Evolutionary conservation across 2,329 filamentous ascomycete genomes (phyloP), one percentile per base, ranked within the genome.

Genomic region (Trichoderma polysporum): DNA sequence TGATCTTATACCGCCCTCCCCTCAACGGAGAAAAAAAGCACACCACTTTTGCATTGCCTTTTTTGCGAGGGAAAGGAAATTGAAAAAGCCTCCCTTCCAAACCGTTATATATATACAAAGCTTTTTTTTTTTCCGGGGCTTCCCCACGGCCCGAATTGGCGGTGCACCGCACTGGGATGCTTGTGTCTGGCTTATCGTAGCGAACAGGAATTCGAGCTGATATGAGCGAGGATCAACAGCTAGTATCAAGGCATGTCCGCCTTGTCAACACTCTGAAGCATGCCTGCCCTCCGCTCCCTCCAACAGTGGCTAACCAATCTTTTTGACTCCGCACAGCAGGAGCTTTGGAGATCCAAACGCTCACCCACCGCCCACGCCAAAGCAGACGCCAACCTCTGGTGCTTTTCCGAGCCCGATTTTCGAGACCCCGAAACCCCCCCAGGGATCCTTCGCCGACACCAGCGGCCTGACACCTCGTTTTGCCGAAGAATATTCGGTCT

Each of bases 261-360:
- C 53, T 56, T 58, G 31, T 35, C 33, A 37, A 49, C 57, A 56
- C 50, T 69, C 22, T 10, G 27, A 41, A 56, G 59, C 60, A 69
- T 72, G 61, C 72, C 67, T 56, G 50, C 60, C 60, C 60, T 64
- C 50, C 50, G 37, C 60, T 64, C 50, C 60, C 60, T 64, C 50
- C 27, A 41, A 22, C 35, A 39, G n/a, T 64, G 49, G 50, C 60
- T 64, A 56, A 64, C 60, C 60, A 33, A 45, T n/a, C 31, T 31
- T 45, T 25, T 45, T 56, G 49, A 64, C 60, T 58, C 62, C 62
- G 53, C 62, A 66, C 50, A 56, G 52, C 67, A 67, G 70, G 75
- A 89, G 87, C 83, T 87, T 87, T 86, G 86, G 85, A 82, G 84
- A 86, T 81, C 81, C 84, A 81, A 87, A 84, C 83, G 83, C 84